Percentiles rank a stretch among this genome's conserved stretches.
These are phyloP conservation scores for Phytophthora cactorum DNA, from an alignment of 352 stramenopile species.

Conservation along the genomic window DNA sequence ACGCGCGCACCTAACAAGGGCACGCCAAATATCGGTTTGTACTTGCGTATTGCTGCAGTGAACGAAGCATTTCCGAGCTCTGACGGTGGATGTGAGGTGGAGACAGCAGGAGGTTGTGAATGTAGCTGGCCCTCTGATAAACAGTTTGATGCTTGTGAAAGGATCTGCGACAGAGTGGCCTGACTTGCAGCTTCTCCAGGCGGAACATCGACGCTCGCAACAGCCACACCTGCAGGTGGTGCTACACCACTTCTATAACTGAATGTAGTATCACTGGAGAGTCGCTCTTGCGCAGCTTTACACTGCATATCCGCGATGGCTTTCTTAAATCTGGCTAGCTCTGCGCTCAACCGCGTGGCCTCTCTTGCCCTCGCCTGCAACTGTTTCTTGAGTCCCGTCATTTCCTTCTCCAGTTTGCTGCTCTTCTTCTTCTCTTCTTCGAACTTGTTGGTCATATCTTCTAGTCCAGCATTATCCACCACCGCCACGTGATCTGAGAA, in stretches of 20 bases:
- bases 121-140: conserved; percentile 2
- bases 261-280: background rate
- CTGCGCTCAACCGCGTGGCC: conserved; percentile 21
- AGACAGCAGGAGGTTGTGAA: background rate
- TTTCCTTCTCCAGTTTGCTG: conserved; percentile 55
- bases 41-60: conserved; percentile 31
- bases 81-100: background rate
- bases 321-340: conserved; percentile 43
- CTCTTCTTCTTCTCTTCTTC: conserved; percentile 58
- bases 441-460: conserved; percentile 65
- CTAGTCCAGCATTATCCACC: conserved; percentile 74
- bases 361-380: conserved; percentile 39
- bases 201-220: background rate
- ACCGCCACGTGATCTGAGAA: conserved; percentile 80
- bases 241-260: background rate
- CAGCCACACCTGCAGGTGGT: background rate
- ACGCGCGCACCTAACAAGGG: conserved; percentile 54
- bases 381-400: conserved; percentile 48
- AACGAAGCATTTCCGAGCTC: conserved; percentile 7
- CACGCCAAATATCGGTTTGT: conserved; percentile 48
- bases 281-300: conserved; percentile 17
- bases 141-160: background rate
- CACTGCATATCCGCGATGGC: conserved; percentile 33
- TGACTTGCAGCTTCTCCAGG: background rate
- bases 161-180: conserved; percentile 1